Evolutionary conservation across 2,329 filamentous ascomycete genomes (phyloP), one percentile per base, ranked within the genome.

Genomic region (Passalora sequoiae): DNA sequence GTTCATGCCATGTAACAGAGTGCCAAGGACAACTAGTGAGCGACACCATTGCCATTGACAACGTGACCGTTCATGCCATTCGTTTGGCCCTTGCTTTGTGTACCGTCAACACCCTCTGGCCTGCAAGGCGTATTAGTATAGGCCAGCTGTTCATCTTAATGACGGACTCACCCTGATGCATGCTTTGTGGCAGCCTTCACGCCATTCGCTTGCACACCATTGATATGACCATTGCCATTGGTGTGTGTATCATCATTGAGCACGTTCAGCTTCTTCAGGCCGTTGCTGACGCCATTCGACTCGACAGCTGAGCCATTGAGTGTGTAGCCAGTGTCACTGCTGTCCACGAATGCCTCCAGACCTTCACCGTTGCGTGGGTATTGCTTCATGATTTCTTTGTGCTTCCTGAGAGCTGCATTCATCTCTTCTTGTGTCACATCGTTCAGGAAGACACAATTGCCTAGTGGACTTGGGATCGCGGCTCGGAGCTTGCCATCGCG

Each of bases 271-370:
- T 60, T 60, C 56, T 63, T 60, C 27, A 58, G 44, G 15, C 49
- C 49, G 21, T 50, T 55, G 49, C 57, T 57, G 21, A 52, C 37
- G 20, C 51, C 54, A 38, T 56, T 59, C 8, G 37, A 46, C 38
- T 66, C 68, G 12, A 66, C 60, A n/a, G 64, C 60, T 42, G 62
- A 55, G 40, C 66, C 59, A 55, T 73, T 73, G 49, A 72, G 56
- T 6, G 72, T 74, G 60, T 75, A 75, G 0, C 83, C 83, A 35
- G 81, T 86, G 54, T 86, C 83, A 45, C 76, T 80, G 1, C 76
- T 68, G 58, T 86, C 83, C 6, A 86, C 83, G 46, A 76, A 85
- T 0, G 82, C 81, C 51, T 86, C 83, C 1, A 86, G 48, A 19
- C 83, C 83, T 31, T 73, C 78, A 16, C 83, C 83, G 24, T 76